phyloP scores from a whole-genome alignment of 2,329 filamentous ascomycete species.

The Biscogniauxia sp. region DNA sequence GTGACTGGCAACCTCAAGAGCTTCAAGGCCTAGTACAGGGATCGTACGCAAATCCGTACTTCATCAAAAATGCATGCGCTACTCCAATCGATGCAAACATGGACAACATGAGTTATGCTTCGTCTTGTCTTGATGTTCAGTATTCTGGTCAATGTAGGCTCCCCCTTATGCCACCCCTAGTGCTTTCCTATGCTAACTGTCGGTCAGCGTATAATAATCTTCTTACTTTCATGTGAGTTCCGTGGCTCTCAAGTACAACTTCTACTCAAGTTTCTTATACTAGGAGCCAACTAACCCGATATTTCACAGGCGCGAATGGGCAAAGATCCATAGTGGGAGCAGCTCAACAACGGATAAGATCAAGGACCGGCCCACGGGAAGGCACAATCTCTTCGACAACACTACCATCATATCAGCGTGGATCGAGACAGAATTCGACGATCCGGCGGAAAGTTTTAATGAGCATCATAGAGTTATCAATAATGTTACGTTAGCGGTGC shows the following conservation, averaged over 20 bases:
- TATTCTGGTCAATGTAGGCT: constrained; percentile 60
- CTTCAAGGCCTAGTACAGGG: constrained; percentile 58
- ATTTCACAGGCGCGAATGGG: constrained; percentile 47
- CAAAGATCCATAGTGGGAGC: constrained; percentile 41
- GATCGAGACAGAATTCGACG: constrained; percentile 56
- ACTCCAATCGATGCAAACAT: constrained; percentile 51
- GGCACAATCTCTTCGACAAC: constrained; percentile 67
- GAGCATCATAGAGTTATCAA: constrained; percentile 61
- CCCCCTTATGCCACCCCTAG: neutral
- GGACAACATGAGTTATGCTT: constrained; percentile 41
- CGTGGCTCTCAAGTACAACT: neutral
- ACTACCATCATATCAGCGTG: constrained; percentile 68
- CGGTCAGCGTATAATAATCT: constrained; percentile 63
- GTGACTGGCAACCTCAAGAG: constrained; percentile 45
- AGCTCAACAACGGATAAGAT: constrained; percentile 42
- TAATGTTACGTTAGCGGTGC: constrained; percentile 75
- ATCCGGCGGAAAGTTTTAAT: constrained; percentile 51
- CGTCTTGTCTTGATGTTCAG: constrained; percentile 66
- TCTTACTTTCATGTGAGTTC: constrained; percentile 50
- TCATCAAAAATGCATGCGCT: constrained; percentile 55
- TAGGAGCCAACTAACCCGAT: constrained; percentile 26
- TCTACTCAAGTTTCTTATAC: neutral
- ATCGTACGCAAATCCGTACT: constrained; percentile 61
- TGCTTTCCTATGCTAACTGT: constrained; percentile 1
- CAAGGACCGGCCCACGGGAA: constrained; percentile 53